A percentile compares a stretch with the other conserved stretches of the same genome.
Conservation (phyloP, 163 green algal genomes). For the Chlamydomonas reinhardtii region DNA sequence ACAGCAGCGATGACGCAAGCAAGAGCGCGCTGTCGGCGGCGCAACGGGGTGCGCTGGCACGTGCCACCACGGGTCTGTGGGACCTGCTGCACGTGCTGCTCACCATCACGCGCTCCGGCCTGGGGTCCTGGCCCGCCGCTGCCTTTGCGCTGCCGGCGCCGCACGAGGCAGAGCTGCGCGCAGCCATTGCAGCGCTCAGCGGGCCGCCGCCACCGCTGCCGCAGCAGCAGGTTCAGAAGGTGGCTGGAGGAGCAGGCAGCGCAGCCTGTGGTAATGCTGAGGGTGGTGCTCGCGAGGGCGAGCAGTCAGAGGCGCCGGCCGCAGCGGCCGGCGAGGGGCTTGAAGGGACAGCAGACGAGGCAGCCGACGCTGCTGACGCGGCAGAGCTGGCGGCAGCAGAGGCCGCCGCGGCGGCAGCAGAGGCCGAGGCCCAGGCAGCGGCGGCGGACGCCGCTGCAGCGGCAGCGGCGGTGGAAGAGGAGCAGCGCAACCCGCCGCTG, state of each 20-base stretch:
- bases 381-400: not conserved
- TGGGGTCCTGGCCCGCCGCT: conserved; percentile 11
- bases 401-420: not conserved
- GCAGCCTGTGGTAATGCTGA: not conserved
- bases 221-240: not conserved
- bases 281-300: not conserved
- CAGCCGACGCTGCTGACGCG: not conserved
- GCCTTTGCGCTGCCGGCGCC: conserved; percentile 19
- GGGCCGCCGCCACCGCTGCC: not conserved
- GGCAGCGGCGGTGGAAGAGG: not conserved
- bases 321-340: not conserved
- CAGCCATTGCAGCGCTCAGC: not conserved
- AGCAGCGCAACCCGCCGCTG: not conserved
- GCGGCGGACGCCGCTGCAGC: not conserved
- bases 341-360: not conserved
- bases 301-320: no score
- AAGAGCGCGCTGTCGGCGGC: not conserved
- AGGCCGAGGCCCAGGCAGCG: not conserved
- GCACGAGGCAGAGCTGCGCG: not conserved
- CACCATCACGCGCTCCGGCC: conserved; percentile 4
- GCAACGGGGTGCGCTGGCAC: not conserved
- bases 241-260: not conserved
- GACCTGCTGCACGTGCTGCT: conserved; percentile 39
- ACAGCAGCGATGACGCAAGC: not conserved
- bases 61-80: conserved; percentile 29